Evolutionary conservation across 305 asterid species (phyloP).

Genomic region (Rubia tinctorum): DNA sequence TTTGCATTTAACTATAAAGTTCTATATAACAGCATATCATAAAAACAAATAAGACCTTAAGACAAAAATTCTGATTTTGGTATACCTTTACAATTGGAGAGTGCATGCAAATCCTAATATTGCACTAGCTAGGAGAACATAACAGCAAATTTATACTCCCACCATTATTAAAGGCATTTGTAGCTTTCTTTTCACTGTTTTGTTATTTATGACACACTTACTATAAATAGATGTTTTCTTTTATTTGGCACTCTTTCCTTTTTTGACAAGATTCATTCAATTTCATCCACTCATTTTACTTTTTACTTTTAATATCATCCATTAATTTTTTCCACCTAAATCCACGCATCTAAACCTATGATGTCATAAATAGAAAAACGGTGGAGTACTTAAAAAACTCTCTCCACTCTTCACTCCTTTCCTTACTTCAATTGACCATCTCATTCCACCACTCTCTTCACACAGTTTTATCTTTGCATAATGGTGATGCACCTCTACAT

Average conservation of each 20-base stretch:
- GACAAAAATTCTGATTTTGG: background rate
- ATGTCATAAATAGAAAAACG: too few relatives aligned
- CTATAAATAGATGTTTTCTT: too few relatives aligned
- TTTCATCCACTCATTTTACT: too few relatives aligned
- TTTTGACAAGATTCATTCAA: too few relatives aligned
- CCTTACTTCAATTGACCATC: background rate
- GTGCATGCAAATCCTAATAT: background rate
- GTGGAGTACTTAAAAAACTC: conserved; percentile 48
- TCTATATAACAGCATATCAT: too few relatives aligned
- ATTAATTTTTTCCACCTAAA: too few relatives aligned
- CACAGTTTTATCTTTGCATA: background rate
- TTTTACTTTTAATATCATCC: too few relatives aligned
- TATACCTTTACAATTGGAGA: background rate
- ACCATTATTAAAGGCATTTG: conserved; percentile 1
- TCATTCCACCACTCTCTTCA: background rate
- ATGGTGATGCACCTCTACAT: conserved; percentile 30
- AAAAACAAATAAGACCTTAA: too few relatives aligned
- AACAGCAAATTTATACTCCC: background rate
- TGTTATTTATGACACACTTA: too few relatives aligned
- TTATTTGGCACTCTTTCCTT: too few relatives aligned
- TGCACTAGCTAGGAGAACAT: background rate
- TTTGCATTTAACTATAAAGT: too few relatives aligned
- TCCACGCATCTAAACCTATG: too few relatives aligned
- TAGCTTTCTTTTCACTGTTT: background rate
- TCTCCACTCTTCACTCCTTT: conserved; percentile 20